These are phyloP conservation scores for Aristolochia californica DNA, from an alignment of 164 flowering plant species.

Conservation along the genomic window DNA sequence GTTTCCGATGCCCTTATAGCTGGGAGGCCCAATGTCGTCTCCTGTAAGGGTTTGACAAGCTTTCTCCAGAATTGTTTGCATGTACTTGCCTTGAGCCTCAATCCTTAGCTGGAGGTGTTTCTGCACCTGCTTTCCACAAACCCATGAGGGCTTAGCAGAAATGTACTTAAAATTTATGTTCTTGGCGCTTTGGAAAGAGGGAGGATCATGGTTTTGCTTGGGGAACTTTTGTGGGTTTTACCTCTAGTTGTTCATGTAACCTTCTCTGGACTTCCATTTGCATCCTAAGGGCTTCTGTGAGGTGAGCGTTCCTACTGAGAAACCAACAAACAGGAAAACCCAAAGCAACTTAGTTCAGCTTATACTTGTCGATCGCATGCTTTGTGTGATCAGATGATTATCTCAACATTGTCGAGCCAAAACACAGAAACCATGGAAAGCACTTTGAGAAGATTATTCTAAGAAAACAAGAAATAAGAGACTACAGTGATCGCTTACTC, in stretches of 20 bases:
- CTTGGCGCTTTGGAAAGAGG: too few relatives aligned
- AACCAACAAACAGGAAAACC: conserved; percentile 1
- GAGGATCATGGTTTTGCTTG: too few relatives aligned
- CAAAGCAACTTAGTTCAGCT: not conserved
- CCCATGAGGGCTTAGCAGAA: not conserved
- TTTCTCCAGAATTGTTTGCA: conserved; percentile 88
- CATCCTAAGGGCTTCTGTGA: conserved; percentile 67
- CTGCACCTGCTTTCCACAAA: conserved; percentile 50
- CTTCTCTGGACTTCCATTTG: conserved; percentile 98
- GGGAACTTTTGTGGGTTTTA: conserved; percentile 11
- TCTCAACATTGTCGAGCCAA: not conserved
- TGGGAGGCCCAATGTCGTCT: conserved; percentile 39
- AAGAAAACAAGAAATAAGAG: too few relatives aligned
- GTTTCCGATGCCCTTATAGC: conserved; percentile 20
- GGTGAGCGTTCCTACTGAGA: conserved; percentile 38
- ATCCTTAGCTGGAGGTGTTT: conserved; percentile 85
- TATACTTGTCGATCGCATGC: not conserved
- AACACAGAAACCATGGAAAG: not conserved
- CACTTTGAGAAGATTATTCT: too few relatives aligned
- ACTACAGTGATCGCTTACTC: conserved; percentile 43
- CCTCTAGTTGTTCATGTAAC: conserved; percentile 93
- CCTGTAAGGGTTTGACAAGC: conserved; percentile 87
- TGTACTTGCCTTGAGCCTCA: conserved; percentile 98
- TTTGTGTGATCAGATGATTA: not conserved
- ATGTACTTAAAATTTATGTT: not conserved